Conservation (phyloP, 495 filamentous ascomycete species). For the Podospora pseudopauciseta region DNA sequence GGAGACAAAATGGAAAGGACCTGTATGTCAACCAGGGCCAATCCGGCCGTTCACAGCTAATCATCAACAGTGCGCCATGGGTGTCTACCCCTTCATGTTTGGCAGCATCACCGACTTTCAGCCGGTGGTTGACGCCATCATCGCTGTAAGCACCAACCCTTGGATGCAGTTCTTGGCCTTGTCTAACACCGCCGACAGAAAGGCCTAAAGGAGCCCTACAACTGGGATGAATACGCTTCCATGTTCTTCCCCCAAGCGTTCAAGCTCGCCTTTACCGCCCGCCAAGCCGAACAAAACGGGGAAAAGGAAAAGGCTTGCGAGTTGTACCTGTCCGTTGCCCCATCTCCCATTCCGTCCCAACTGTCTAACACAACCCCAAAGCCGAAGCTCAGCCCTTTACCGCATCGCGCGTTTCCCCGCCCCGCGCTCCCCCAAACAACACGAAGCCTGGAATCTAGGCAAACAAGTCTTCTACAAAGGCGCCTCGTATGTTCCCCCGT, state of each 20-base stretch:
- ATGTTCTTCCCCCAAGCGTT: constrained; percentile 58
- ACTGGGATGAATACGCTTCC: constrained; percentile 61
- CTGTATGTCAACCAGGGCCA: constrained; percentile 35
- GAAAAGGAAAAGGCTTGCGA: constrained; percentile 49
- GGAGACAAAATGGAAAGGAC: constrained; percentile 72
- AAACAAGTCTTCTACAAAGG: constrained; percentile 46
- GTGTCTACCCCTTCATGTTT: constrained; percentile 74
- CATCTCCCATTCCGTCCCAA: background rate
- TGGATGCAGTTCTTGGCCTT: background rate
- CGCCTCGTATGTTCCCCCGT: constrained; percentile 39
- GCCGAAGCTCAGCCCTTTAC: constrained; percentile 62
- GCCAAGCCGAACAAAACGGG: constrained; percentile 44
- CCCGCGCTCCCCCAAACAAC: constrained; percentile 45
- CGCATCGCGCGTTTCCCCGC: constrained; percentile 63
- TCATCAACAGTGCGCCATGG: constrained; percentile 38
- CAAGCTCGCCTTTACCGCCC: constrained; percentile 48
- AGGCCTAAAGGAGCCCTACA: constrained; percentile 32
- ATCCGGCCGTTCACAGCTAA: too few species aligned
- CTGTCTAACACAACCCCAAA: background rate
- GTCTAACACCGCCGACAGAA: constrained; percentile 12
- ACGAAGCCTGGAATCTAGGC: constrained; percentile 55
- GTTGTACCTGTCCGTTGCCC: constrained; percentile 44
- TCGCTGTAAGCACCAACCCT: constrained; percentile 18
- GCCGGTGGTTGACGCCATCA: constrained; percentile 57
- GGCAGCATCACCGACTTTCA: constrained; percentile 61